These are phyloP conservation scores for Eutrema heterophyllum DNA, from an alignment of 345 rosid genomes.

Conservation along the genomic window DNA sequence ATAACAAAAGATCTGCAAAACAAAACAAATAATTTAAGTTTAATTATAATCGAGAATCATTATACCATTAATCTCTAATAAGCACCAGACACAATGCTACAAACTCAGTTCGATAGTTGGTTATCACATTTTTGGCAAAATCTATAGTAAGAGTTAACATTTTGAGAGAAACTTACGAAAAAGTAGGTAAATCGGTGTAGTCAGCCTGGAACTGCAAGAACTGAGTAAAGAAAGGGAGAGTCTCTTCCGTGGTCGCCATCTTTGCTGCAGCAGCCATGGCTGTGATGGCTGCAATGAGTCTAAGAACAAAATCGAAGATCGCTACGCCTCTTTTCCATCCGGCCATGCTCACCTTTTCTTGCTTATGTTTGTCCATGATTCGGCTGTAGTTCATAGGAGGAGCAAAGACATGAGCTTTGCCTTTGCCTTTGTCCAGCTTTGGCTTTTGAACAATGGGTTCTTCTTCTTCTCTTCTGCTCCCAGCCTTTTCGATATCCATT, in stretches of 20 bases:
- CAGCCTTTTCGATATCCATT: constrained; percentile 32
- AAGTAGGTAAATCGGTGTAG: constrained; percentile 72
- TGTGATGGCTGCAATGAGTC: constrained; percentile 54
- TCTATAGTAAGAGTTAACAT: neutral
- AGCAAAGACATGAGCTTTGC: constrained; percentile 35
- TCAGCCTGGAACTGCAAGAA: constrained; percentile 87
- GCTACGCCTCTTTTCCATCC: constrained; percentile 59
- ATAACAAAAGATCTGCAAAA: constrained; percentile 54
- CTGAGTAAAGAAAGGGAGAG: constrained; percentile 91
- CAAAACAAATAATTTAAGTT: neutral
- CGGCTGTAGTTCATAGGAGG: constrained; percentile 30
- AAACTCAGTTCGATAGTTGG: neutral
- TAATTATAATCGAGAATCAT: neutral
- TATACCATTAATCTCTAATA: too few species aligned
- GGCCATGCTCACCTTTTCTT: constrained; percentile 15
- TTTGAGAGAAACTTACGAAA: constrained; percentile 36
- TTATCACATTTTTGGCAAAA: neutral
- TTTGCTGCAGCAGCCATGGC: constrained; percentile 60
- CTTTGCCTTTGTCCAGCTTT: constrained; percentile 35
- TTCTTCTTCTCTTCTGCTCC: constrained; percentile 33
- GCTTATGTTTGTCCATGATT: constrained; percentile 25
- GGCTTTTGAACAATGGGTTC: constrained; percentile 31
- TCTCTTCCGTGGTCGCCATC: constrained; percentile 70
- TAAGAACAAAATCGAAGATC: constrained; percentile 60
- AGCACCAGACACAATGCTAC: neutral